Base-by-base conservation (phyloP, 352 stramenopile species). In the Phytophthora citricola region DNA sequence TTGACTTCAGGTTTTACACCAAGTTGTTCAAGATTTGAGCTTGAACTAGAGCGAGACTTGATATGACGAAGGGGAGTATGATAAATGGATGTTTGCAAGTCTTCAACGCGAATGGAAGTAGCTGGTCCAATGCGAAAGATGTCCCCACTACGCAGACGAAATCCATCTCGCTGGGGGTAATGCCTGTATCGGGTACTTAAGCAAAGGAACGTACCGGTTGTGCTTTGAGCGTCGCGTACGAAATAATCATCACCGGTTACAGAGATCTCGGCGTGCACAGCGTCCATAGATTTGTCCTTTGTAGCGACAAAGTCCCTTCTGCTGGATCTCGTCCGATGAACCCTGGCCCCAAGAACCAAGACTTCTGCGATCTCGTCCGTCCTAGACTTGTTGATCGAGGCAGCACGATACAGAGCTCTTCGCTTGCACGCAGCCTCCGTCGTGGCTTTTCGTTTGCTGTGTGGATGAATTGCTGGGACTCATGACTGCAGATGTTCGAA, bases 81-180 rank as follows among this genome's bases (percentile, higher is more conserved):
- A 17, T 46, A 54, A 2, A 59, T 55, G 4, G 36, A 58, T 1
- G 62, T 72, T 29, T 68, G 36, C 15, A 86, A 45, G 2, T 78
- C 66, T 4, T 80, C 26, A 5, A 87, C 63, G 15, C 61, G 55
- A 45, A 87, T 63, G n/a, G 61, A 75, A 39, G 70, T 79, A 15
- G 67, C 66, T 20, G 60, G 59, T 0, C 85, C 82, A 2, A 93
- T 61, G 11, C 77, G 38, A 34, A 93, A 78, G 2, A 69, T 75
- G 32, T 93, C 82, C 15, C 78, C 81, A 29, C 43, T 39, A 14
- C 73, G 81, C 38, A 93, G 47, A 11, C 82, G 83, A 29, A 86
- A 93, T 1, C 85, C 85, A 44, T 93, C 81, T 27, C 85, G 79
- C 59, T 93, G 85, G 1, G 82, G 79, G 32, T 85, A 85, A 31